Base-by-base conservation (phyloP, 1,284 basidiomycete species). In the Malassezia vespertilionis region DNA sequence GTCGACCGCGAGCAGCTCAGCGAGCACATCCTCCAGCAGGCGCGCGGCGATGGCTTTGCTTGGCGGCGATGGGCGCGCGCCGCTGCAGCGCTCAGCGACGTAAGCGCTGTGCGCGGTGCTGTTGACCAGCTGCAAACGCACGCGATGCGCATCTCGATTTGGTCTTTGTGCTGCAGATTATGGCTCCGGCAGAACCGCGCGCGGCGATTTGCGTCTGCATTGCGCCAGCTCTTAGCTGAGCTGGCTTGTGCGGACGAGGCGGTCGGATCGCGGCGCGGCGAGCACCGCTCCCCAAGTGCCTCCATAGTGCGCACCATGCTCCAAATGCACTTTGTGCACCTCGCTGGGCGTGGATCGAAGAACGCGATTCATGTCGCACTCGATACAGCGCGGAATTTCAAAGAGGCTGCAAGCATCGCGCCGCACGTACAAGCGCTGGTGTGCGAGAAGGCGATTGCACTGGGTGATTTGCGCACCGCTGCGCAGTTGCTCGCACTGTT, bases 171-270 rank as follows among this genome's bases (percentile, higher is more conserved):
- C 32, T 51, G 48, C 28, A 35, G 48, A 14, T 36, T 27, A 17
- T 51, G 48, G 48, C 41, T 51, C 3, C 48, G 48, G 7, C 26
- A 45, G 7, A 30, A 40, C 15, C 48, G 48, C n/a, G 14, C 48
- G 11, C 17, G n/a, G 4, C 42, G 48, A 9, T 51, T 51, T 17
- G 31, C 32, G 4, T 20, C 26, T 8, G 41, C 43, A 6, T 23
- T 45, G 2, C 3, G 8, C 2, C 33, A 27, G n/a, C 48, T 51
- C 12, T 11, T 17, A 11, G 14, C 9, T 0, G 42, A 36, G 5
- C 30, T 44, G 8, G 18, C 14, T 20, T 9, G 9, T 3, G 41
- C 20, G 5, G 15, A 11, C 14, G 23, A 40, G 10, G 9, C 14
- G 2, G 17, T 32, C 14, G 4, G 5, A n/a, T 20, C 2, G n/a